phyloP scores from a whole-genome alignment of 768 basidiomycete species.

The Sporobolomyces pararoseus region DNA sequence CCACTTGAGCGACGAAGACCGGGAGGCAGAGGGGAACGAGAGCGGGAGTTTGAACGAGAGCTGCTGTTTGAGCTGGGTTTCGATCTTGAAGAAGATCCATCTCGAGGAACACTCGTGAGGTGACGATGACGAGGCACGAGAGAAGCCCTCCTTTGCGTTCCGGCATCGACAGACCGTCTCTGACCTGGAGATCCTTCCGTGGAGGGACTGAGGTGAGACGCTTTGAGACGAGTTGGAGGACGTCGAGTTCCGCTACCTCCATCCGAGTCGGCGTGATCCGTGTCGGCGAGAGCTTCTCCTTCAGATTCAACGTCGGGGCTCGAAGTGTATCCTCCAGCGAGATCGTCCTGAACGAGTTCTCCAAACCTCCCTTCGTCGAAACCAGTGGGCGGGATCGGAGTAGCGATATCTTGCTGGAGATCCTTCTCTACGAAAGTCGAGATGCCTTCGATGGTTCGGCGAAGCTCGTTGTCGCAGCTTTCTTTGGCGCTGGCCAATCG shows the following conservation, averaged over 20 bases:
- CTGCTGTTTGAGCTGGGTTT: slow-evolving; percentile 24
- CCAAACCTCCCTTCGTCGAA: slow-evolving; percentile 16
- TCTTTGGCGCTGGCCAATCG: slow-evolving; percentile 90
- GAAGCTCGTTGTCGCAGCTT: slow-evolving; percentile 93
- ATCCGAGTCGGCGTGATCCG: slow-evolving; percentile 37
- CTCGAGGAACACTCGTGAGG: slow-evolving; percentile 34
- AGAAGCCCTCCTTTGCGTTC: slow-evolving; percentile 32
- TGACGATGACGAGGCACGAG: slow-evolving; percentile 32
- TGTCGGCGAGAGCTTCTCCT: slow-evolving; percentile 32
- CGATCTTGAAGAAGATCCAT: slow-evolving; percentile 16
- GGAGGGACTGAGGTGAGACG: slow-evolving; percentile 1
- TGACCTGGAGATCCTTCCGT: background rate
- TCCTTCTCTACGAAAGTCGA: slow-evolving; percentile 91
- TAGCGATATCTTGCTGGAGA: slow-evolving; percentile 68
- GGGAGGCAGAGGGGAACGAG: slow-evolving; percentile 67
- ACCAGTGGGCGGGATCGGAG: slow-evolving; percentile 45
- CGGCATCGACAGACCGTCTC: background rate
- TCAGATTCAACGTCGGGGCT: slow-evolving; percentile 31
- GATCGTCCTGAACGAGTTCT: slow-evolving; percentile 29
- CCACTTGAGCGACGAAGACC: slow-evolving; percentile 14
- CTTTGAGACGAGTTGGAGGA: slow-evolving; percentile 30
- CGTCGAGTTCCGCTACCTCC: slow-evolving; percentile 27
- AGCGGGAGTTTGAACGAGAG: slow-evolving; percentile 90
- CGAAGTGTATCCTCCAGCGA: slow-evolving; percentile 17
- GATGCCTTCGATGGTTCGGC: slow-evolving; percentile 88